A percentile compares a stretch with the other conserved stretches of the same genome.
Conservation (phyloP, 805 yeast genomes). For the Candida yuanshanica region DNA sequence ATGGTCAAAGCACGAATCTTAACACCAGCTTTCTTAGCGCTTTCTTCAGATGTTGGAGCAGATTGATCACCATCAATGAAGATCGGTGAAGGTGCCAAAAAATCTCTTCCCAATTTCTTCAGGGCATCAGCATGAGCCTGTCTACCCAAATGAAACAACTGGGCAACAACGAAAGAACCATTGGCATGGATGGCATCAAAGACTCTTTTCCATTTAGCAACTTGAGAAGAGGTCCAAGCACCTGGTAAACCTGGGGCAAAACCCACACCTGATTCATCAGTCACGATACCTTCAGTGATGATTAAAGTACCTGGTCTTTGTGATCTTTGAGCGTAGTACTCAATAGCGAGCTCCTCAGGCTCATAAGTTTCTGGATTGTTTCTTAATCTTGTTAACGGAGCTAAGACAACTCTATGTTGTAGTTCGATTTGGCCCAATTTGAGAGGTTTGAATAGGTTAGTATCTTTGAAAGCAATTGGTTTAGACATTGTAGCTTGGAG, state of each 20-base stretch:
- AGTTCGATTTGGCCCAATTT: conserved; percentile 30
- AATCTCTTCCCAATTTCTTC: conserved; percentile 30
- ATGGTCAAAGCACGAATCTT: conserved; percentile 17
- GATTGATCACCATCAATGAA: conserved; percentile 16
- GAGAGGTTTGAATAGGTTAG: conserved; percentile 33
- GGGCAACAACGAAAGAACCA: conserved; percentile 37
- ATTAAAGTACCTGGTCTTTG: conserved; percentile 50
- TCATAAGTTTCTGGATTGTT: conserved; percentile 26
- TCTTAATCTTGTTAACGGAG: conserved; percentile 46
- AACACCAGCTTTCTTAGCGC: conserved; percentile 26
- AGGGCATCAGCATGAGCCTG: conserved; percentile 25
- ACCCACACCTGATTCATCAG: conserved; percentile 34
- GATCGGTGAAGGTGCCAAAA: conserved; percentile 31
- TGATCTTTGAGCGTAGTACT: conserved; percentile 52
- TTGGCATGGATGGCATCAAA: conserved; percentile 42
- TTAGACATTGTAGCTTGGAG: no score
- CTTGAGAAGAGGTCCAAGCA: conserved; percentile 41
- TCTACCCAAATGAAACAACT: conserved; percentile 44
- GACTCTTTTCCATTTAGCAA: conserved; percentile 41
- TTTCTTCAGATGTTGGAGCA: conserved; percentile 19
- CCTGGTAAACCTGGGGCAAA: conserved; percentile 38
- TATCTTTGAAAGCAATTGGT: conserved; percentile 1
- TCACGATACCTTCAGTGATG: conserved; percentile 51
- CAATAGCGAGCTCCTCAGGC: conserved; percentile 37
- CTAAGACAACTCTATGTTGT: conserved; percentile 34